Percentiles rank a stretch among this genome's conserved stretches.
Evolutionary conservation across 2,329 filamentous ascomycete species (phyloP).

Genomic region (Penicillium sumatraense): DNA sequence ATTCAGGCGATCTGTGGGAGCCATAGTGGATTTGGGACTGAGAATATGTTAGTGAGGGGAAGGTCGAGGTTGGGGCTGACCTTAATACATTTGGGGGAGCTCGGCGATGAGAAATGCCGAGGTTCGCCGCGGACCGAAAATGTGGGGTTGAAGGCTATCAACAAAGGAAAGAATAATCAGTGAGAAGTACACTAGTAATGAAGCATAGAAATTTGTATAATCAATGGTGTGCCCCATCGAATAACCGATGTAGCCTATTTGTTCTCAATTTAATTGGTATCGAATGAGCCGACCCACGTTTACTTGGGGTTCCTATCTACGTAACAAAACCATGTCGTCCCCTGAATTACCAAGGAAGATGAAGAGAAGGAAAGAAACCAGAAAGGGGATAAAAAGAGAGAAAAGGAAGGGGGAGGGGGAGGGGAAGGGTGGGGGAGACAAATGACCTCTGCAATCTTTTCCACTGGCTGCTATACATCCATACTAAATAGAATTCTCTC

Average conservation of each 20-base stretch:
- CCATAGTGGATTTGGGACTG: slow-evolving; percentile 31
- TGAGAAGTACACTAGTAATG: no score
- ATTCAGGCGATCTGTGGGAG: slow-evolving; percentile 61
- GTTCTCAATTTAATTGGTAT: slow-evolving; percentile 9
- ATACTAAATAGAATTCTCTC: slow-evolving; percentile 16
- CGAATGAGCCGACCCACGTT: slow-evolving; percentile 18
- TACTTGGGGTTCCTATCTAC: slow-evolving; percentile 17
- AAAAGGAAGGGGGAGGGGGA: no score
- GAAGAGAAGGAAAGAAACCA: neutral
- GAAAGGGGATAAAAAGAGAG: neutral
- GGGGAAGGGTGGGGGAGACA: no score
- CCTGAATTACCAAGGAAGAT: slow-evolving; percentile 9
- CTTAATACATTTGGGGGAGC: slow-evolving; percentile 14
- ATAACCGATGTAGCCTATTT: slow-evolving; percentile 9
- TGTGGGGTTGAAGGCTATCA: slow-evolving; percentile 20
- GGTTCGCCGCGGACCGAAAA: slow-evolving; percentile 25
- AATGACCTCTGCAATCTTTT: neutral
- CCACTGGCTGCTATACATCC: slow-evolving; percentile 1
- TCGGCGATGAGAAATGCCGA: slow-evolving; percentile 25
- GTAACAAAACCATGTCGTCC: slow-evolving; percentile 2
- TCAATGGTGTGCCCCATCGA: neutral
- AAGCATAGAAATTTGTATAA: neutral
- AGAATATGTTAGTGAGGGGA: slow-evolving; percentile 1
- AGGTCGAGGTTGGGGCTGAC: neutral
- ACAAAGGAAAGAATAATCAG: neutral